Percentiles rank a stretch among this genome's conserved stretches.
Conservation (phyloP, 306 rosid genomes). For the Dryas drummondii region DNA sequence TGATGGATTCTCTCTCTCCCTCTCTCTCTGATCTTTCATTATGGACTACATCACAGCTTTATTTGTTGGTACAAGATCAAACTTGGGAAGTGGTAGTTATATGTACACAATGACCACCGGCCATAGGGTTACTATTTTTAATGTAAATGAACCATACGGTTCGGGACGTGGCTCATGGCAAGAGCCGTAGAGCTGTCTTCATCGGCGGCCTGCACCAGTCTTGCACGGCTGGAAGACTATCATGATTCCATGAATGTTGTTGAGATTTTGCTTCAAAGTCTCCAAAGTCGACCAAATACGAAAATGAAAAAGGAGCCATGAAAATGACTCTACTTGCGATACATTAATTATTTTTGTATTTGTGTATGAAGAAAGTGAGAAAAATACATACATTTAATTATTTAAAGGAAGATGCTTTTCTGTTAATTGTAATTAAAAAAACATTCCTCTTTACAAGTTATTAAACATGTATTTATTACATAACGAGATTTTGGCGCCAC, state of each 20-base stretch:
- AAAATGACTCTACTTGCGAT: too few species aligned
- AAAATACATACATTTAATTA: too few species aligned
- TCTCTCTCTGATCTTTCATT: background rate
- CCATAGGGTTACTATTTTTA: background rate
- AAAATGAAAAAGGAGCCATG: background rate
- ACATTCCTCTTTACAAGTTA: too few species aligned
- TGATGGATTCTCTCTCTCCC: background rate
- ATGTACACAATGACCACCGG: background rate
- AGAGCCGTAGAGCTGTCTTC: background rate
- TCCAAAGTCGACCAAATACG: background rate
- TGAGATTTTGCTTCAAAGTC: constrained; percentile 8
- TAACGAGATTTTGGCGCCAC: too few species aligned
- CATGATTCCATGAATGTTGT: background rate
- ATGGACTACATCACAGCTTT: background rate
- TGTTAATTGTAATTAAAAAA: too few species aligned
- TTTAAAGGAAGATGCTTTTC: too few species aligned
- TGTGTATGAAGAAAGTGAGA: too few species aligned
- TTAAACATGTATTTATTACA: too few species aligned
- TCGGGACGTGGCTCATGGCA: background rate
- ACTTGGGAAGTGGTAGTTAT: background rate
- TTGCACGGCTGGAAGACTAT: constrained; percentile 8
- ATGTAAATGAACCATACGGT: too few species aligned
- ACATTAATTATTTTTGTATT: too few species aligned
- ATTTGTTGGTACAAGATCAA: background rate
- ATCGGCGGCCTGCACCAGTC: background rate